Base-by-base conservation (phyloP, 306 rosid genomes). In the Benincasa hispida region DNA sequence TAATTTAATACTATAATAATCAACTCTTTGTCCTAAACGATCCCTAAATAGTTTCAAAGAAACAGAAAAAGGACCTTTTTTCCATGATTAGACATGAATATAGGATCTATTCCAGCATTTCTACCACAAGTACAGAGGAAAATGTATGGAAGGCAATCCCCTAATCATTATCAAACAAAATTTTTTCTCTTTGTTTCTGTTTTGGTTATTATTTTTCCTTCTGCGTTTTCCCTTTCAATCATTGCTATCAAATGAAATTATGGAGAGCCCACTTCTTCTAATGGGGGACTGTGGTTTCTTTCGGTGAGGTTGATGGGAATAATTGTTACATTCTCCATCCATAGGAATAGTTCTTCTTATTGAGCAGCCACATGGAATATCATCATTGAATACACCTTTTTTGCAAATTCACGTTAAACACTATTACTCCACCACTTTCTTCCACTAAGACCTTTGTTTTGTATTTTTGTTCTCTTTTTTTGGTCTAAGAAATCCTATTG, bases 261-360 rank as follows among this genome's bases (percentile, higher is more conserved):
- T 34, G 53, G 66, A 74, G 27, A 74, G 30, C 78, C 78, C 78
- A 74, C 35, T 47, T 70, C 41, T 47, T 48, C 10, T 27, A 50
- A 70, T 45, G 57, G 76, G 61, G 18, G 2, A 50, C 9, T 51
- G 42, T 72, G 60, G 60, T 48, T 72, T 50, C 76, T 72, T 72
- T 72, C 76, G 76, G 76, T 72, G 76, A 72, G 76, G 76, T 72
- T 72, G 61, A 72, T 72, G 76, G 76, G 61, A 72, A 30, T 51
- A 10, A 72, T 50, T 50, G 76, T 50, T 28, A 30, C 76, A 50
- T 72, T n/a, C 61, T 18, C 61, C 42, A 72, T 51, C 76, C 76
- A 50, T 27, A 30, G 6, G 28, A 72, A 28, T 30, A 72, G 76
- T 45, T 34, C 62, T 75, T 75, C 48, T 68, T 30, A 51, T 73